A percentile compares a stretch with the other conserved stretches of the same genome.
Evolutionary conservation across 2,329 filamentous ascomycete species (phyloP).

Genomic region (Xylaria sp.): DNA sequence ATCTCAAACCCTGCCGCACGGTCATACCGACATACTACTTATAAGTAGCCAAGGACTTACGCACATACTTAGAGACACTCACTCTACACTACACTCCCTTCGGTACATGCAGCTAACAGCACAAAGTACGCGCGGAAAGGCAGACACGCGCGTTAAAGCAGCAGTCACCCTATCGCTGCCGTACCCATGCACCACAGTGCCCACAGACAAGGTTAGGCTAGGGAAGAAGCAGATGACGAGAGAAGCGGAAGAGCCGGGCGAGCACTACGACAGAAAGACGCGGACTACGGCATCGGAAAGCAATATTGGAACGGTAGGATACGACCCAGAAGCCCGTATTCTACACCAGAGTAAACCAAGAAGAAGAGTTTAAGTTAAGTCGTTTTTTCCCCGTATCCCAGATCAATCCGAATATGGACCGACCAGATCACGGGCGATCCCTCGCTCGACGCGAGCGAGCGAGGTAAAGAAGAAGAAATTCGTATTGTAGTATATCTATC

Average conservation of each 20-base stretch:
- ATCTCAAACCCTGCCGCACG: not conserved
- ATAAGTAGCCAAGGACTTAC: not conserved
- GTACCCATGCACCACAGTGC: not conserved
- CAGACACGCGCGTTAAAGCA: not conserved
- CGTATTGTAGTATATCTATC: too few species aligned
- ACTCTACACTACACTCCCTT: not conserved
- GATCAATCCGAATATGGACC: not conserved
- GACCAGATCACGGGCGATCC: not conserved
- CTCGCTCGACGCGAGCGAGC: too few species aligned
- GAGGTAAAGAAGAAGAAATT: too few species aligned
- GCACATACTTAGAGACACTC: not conserved
- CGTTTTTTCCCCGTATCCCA: too few species aligned
- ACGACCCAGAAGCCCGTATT: not conserved
- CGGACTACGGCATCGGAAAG: slow-evolving; percentile 1
- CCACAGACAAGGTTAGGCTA: not conserved
- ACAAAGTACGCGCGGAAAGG: not conserved
- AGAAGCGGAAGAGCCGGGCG: not conserved
- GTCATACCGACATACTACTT: not conserved
- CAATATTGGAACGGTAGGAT: not conserved
- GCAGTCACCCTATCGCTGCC: not conserved
- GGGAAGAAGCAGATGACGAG: not conserved
- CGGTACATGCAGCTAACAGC: not conserved
- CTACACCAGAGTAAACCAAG: too few species aligned
- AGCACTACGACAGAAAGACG: not conserved
- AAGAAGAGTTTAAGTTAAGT: too few species aligned